Percentiles rank a stretch among this genome's conserved stretches.
Conservation (phyloP, 495 filamentous ascomycete species). For the Hyaloscypha hepaticicola region DNA sequence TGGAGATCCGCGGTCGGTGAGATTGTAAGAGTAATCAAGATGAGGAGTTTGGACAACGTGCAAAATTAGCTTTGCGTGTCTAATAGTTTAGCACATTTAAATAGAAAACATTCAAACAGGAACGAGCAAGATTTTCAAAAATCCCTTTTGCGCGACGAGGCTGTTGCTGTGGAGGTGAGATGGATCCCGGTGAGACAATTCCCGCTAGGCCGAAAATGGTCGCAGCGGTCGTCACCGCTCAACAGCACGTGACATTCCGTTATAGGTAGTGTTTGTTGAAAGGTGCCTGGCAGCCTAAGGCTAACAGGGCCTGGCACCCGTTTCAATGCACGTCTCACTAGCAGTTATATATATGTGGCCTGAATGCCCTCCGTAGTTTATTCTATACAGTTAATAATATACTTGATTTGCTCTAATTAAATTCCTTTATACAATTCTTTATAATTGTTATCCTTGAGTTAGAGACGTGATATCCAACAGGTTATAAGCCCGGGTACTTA, state of each 20-base stretch:
- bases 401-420: too few relatives aligned
- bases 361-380: too few relatives aligned
- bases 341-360: too few relatives aligned
- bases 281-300: too few relatives aligned
- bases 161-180: neutral
- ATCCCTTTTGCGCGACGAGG: conserved; percentile 3
- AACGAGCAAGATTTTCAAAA: conserved; percentile 2
- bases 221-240: conserved; percentile 10
- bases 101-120: conserved; percentile 7
- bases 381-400: too few relatives aligned
- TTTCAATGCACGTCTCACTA: too few relatives aligned
- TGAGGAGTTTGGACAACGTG: neutral
- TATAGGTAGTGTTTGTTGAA: neutral
- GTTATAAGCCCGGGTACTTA: too few relatives aligned
- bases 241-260: neutral
- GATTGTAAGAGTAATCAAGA: neutral
- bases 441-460: too few relatives aligned
- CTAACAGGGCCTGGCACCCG: too few relatives aligned
- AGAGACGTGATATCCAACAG: too few relatives aligned
- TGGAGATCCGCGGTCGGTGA: neutral
- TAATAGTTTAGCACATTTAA: neutral
- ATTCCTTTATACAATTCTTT: too few relatives aligned
- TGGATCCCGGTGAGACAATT: neutral
- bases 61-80: neutral
- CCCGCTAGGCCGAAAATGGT: conserved; percentile 7